Percentiles rank a stretch among this genome's conserved stretches.
These are phyloP conservation scores for Penicillium capsulatum DNA, from an alignment of 2,329 filamentous ascomycete genomes.

Conservation along the genomic window DNA sequence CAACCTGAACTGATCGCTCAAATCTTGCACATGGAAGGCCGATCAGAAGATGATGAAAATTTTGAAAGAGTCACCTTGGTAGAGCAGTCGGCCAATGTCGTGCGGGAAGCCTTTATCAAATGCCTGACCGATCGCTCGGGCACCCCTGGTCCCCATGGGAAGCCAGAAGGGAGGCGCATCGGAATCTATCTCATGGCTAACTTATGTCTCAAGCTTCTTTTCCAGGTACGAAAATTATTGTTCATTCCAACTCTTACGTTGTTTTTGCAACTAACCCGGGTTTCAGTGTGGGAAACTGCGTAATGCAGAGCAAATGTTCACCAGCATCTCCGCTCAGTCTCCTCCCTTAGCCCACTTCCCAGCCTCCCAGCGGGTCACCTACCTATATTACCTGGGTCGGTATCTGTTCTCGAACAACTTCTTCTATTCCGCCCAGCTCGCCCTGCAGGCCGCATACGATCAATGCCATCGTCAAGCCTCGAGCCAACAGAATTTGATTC, in stretches of 20 bases:
- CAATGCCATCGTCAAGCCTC: constrained; percentile 60
- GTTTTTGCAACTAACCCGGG: constrained; percentile 2
- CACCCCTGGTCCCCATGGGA: constrained; percentile 55
- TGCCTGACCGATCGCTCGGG: constrained; percentile 77
- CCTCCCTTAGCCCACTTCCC: constrained; percentile 79
- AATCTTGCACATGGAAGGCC: constrained; percentile 45
- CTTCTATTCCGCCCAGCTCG: constrained; percentile 70
- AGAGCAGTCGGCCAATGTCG: constrained; percentile 80
- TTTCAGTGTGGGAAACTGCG: constrained; percentile 71
- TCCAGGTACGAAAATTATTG: constrained; percentile 57
- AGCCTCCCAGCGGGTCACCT: constrained; percentile 81
- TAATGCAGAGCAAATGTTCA: constrained; percentile 82
- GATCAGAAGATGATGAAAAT: constrained; percentile 54
- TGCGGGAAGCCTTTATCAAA: constrained; percentile 85
- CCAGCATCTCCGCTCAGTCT: constrained; percentile 77
- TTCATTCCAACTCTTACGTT: neutral
- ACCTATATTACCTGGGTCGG: constrained; percentile 88
- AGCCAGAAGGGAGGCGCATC: constrained; percentile 76
- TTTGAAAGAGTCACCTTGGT: constrained; percentile 73
- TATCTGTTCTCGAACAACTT: constrained; percentile 84
- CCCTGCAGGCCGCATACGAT: constrained; percentile 73
- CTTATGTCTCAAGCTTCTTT: constrained; percentile 80
- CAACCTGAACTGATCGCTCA: constrained; percentile 70
- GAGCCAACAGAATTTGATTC: constrained; percentile 71
- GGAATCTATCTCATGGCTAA: constrained; percentile 93